Percentiles rank a stretch among this genome's conserved stretches.
Evolutionary conservation across 2,329 filamentous ascomycete species (phyloP).

Genomic region (Fusarium stilboides): DNA sequence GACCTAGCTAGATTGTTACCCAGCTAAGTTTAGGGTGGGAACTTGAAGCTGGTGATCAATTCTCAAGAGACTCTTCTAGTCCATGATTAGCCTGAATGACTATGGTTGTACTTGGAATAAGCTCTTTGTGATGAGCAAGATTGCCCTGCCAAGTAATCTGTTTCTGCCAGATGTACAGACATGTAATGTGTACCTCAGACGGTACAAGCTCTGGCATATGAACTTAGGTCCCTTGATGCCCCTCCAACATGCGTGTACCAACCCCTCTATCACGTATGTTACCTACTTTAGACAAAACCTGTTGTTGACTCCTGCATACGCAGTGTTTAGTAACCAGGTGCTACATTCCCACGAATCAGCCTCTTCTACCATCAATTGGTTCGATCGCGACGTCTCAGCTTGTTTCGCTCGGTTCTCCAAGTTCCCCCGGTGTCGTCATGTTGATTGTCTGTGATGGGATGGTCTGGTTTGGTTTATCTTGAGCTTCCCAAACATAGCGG

Average conservation of each 20-base stretch:
- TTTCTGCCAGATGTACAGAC: not conserved
- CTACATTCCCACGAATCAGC: conserved; percentile 32
- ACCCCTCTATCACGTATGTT: conserved; percentile 17
- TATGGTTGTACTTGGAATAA: conserved; percentile 20
- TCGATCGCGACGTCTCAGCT: conserved; percentile 27
- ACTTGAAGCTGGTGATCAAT: conserved; percentile 26
- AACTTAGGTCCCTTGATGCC: conserved; percentile 18
- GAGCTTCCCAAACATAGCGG: conserved; percentile 31
- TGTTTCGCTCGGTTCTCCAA: conserved; percentile 14
- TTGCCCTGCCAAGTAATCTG: conserved; percentile 19
- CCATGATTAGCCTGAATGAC: not conserved
- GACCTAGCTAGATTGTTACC: not conserved
- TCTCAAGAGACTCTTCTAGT: conserved; percentile 2
- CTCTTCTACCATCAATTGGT: conserved; percentile 34
- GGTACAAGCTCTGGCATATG: conserved; percentile 19
- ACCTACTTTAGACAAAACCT: conserved; percentile 35
- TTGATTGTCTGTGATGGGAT: conserved; percentile 18
- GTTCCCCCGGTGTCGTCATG: conserved; percentile 37
- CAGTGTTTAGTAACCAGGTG: conserved; percentile 23
- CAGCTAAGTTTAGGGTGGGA: conserved; percentile 21
- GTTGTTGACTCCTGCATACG: conserved; percentile 22
- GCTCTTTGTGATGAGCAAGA: conserved; percentile 1
- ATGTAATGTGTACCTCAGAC: not conserved
- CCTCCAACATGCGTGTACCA: conserved; percentile 18
- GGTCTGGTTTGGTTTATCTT: conserved; percentile 12